Base-by-base conservation (phyloP, 2,329 filamentous ascomycete species). In the Colletotrichum endophyticum region DNA sequence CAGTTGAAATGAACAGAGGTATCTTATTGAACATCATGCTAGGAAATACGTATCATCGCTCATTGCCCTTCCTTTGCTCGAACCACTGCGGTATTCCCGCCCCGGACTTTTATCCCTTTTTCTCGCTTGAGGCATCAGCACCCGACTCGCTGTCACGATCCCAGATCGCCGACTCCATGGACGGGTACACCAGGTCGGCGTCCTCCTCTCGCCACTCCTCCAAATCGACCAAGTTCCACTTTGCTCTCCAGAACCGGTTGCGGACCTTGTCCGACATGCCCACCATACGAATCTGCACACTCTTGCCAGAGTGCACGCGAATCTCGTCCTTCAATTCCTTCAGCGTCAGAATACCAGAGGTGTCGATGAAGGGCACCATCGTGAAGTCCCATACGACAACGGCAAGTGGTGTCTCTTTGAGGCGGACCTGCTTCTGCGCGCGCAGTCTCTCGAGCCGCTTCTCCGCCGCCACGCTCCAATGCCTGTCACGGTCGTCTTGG, bases 381-480 rank as follows among this genome's bases (percentile, higher is more conserved):
- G 82, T 82, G 70, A 92, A 89, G 78, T 92, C 91, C 0, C 92
- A 82, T 0, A 92, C 84, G 0, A 92, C 85, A 3, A 89, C 81
- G 1, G 84, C 83, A 19, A 92, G 86, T 80, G 82, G 76, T 13
- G 66, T 75, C 27, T 77, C 75, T 25, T 70, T 76, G 74, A 73
- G 70, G 5, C 64, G 44, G 44, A 88, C 83, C 19, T 83, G 82
- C 27, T 83, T 84, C n/a, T 82, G 72, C 25, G 83, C 84, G 6
- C 91, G 87, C 0, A 92, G 84, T 15, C 86, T 85, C 0, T 81
- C 82, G 0, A 91, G 84, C 11, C 88, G 86, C 39, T 88, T 87
- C 80, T 88, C 87, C 2, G 86, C 86, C 0, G 87, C 87, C 0
- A 91, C 89, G 34, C 89, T 91, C 91, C 91, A 92, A 77, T 86